phyloP scores from a whole-genome alignment of 2,329 filamentous ascomycete genomes.

The Calonectria henricotiae region DNA sequence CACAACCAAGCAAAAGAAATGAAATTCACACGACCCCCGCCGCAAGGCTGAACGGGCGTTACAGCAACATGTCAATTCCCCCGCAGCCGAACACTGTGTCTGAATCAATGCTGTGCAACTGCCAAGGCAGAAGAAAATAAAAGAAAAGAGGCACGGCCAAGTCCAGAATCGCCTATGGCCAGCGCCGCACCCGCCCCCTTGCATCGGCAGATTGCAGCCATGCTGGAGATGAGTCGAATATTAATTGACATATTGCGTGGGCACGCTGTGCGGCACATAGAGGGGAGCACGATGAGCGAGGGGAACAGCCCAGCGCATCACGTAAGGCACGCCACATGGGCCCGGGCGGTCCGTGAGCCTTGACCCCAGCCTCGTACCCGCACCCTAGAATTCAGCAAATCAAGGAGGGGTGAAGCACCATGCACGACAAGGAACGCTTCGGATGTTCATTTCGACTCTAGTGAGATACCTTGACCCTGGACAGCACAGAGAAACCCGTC shows the following conservation, averaged over 20 bases:
- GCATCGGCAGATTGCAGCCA: conserved; percentile 31
- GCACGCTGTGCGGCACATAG: conserved; percentile 24
- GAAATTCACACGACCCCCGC: conserved; percentile 11
- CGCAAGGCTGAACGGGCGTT: conserved; percentile 9
- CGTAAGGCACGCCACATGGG: conserved; percentile 32
- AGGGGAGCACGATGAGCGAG: not conserved
- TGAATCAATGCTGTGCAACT: conserved; percentile 12
- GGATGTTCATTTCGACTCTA: conserved; percentile 12
- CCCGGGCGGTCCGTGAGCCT: conserved; percentile 24
- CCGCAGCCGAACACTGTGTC: conserved; percentile 12
- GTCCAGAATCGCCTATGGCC: conserved; percentile 10
- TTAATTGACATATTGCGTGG: conserved; percentile 14
- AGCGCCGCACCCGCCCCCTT: conserved; percentile 30
- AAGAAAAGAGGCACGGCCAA: not conserved
- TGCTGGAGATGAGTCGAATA: conserved; percentile 3
- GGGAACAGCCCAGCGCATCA: conserved; percentile 21
- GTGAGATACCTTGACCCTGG: conserved; percentile 14
- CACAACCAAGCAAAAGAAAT: conserved; percentile 25
- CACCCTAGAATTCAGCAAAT: conserved; percentile 9
- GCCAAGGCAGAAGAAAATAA: conserved; percentile 8
- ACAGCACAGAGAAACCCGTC: not conserved
- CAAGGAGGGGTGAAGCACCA: conserved; percentile 25
- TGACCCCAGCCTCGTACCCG: conserved; percentile 14
- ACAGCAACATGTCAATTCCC: conserved; percentile 10
- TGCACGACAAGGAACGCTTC: conserved; percentile 13